Evolutionary conservation across 192 early-diverging fungal species (phyloP).

Genomic region (Coemansia sp.): DNA sequence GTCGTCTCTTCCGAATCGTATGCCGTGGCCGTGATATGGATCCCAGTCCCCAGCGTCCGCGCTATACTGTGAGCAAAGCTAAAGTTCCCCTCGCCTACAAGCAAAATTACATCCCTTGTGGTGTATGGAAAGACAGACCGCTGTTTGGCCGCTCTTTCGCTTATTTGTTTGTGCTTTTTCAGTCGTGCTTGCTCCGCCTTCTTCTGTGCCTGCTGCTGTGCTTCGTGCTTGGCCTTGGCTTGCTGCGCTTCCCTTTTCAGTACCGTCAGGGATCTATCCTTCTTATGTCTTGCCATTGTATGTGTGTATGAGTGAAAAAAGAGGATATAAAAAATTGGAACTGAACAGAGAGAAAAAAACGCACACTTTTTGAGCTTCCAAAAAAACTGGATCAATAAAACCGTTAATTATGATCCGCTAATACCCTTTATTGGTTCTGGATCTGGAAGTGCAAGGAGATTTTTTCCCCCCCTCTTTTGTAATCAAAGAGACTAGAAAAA

Average conservation of each 20-base stretch:
- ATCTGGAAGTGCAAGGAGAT: too few species aligned
- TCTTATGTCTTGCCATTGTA: conserved; percentile 29
- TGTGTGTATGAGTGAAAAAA: conserved; percentile 1
- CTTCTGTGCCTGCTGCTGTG: not conserved
- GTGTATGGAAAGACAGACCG: conserved; percentile 55
- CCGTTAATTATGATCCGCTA: too few species aligned
- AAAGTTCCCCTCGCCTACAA: conserved; percentile 94
- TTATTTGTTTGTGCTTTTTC: conserved; percentile 8
- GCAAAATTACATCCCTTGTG: conserved; percentile 62
- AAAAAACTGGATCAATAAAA: too few species aligned
- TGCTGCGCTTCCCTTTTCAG: conserved; percentile 18
- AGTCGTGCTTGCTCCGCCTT: conserved; percentile 11
- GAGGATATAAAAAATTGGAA: conserved; percentile 1
- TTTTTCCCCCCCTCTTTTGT: too few species aligned
- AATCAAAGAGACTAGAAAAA: too few species aligned
- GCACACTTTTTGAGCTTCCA: too few species aligned
- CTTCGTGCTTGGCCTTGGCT: conserved; percentile 16
- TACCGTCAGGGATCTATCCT: conserved; percentile 15
- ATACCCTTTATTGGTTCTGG: too few species aligned
- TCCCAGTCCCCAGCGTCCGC: conserved; percentile 57
- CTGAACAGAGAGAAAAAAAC: too few species aligned
- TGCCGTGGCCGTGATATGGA: conserved; percentile 72
- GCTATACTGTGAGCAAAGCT: conserved; percentile 79
- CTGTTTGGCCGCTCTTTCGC: conserved; percentile 12
- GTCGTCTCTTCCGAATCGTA: conserved; percentile 71